Base-by-base conservation (phyloP, 192 early-diverging fungal genomes). In the Dimargaris xerosporica region DNA sequence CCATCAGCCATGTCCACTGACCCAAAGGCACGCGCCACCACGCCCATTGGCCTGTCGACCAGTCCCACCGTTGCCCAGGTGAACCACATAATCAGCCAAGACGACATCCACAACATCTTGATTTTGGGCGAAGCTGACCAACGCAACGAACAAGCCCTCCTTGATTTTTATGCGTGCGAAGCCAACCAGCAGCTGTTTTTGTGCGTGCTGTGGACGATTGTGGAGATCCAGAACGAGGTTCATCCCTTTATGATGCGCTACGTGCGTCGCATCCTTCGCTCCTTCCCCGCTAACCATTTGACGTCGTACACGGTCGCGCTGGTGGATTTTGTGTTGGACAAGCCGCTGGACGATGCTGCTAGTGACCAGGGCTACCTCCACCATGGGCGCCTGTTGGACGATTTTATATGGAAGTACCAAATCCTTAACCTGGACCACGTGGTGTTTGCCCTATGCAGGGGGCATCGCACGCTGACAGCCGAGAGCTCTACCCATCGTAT, bases 401-500 rank as follows among this genome's bases (percentile, higher is more conserved):
- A 79, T 26, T 70, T 90, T 12, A 82, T 86, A 34, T 90, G 86
- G 82, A 82, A 78, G 41, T 77, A 80, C 54, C 85, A 84, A 45
- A 67, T 86, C 34, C 60, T 90, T 16, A 75, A 71, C 52, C 81
- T 86, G 61, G 81, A 86, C 62, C 85, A 90, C 66, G 78, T 82
- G 1, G 64, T 86, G 11, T 81, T 82, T 69, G 84, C 84, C 2
- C 65, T 90, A 61, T 69, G 81, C 31, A 78, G 79, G 23, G 84
- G 84, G 29, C 75, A 81, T 61, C 72, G 78, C 63, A 75, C 74
- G 43, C 9, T 52, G 10, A 73, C 83, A 68, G 64, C 76, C 65
- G 67, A 70, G 48, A 60, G 74, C 68, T 60, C 59, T 51, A 71
- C 79, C 51, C 68, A 78, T 63, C 39, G 76, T 64, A 70, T 71